Base-by-base conservation (phyloP, 257 asterid genomes). In the Nicotiana tomentosiformis region DNA sequence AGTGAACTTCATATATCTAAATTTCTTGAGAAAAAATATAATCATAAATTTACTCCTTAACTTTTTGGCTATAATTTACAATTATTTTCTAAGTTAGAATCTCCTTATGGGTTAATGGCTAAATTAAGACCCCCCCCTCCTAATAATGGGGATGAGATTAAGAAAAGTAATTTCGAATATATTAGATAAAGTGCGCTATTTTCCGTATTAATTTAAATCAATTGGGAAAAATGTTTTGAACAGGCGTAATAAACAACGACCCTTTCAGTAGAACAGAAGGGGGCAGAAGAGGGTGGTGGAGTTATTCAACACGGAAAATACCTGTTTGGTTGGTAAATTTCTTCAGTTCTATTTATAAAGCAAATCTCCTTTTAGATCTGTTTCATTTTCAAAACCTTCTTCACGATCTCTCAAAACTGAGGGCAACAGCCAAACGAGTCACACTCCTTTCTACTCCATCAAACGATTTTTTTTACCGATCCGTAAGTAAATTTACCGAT, bases 271-370 rank as follows among this genome's bases (percentile, higher is more conserved):
- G 20, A 60, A 66, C 49, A 66, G 77, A 60, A 58, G 62, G 8
- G 58, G n/a, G 30, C 43, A 39, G 78, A 70, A 39, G 78, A 33
- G 76, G 76, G 10, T 66, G 51, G 76, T 66, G 76, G 51, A 70
- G 78, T 39, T 33, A 46, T 70, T 70, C 78, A 70, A n/a, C 78
- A 17, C 78, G 78, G 57, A 70, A 8, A 43, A 70, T 35, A 70
- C 58, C 35, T n/a, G 78, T 70, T 70, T 70, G 58, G 51, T 43
- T n/a, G 46, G 58, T 29, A n/a, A 39, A 37, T 39, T 69, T 39
- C 33, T 69, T 69, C 77, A 43, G 51, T 43, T 43, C 12, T 43
- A 43, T 43, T 43, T 43, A 43, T 43, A 43, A 43, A 43, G 0
- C 53, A 33, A 33, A 67, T 67, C 77, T 35, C 78, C 78, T 39